A percentile compares a stretch with the other conserved stretches of the same genome.
Evolutionary conservation across 108 stramenopile species (phyloP).

Genomic region (Fragilariopsis cylindrus): DNA sequence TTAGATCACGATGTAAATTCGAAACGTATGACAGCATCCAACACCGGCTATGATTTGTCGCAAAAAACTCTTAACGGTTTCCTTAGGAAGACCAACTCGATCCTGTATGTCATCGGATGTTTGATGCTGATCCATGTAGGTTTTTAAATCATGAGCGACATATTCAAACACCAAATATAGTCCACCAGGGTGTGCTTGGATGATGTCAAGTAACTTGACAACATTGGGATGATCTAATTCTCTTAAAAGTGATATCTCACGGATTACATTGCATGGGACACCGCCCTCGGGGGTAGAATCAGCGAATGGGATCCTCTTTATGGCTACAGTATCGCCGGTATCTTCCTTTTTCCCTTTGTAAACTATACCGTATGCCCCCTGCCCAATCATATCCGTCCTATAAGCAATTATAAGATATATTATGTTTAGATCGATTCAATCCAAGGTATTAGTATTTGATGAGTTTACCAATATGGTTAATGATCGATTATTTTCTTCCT

Average conservation of each 20-base stretch:
- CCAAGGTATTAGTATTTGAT: too few species aligned
- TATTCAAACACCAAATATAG: conserved; percentile 89
- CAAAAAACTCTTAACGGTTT: conserved; percentile 73
- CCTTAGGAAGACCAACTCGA: conserved; percentile 66
- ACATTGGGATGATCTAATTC: conserved; percentile 88
- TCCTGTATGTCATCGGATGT: conserved; percentile 70
- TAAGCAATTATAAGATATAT: conserved; percentile 11
- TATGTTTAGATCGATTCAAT: too few species aligned
- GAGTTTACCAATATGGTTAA: background rate
- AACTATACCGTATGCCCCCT: conserved; percentile 99
- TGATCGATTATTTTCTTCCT: background rate
- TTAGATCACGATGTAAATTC: conserved; percentile 93
- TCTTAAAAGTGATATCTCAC: conserved; percentile 84
- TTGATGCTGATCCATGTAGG: conserved; percentile 79
- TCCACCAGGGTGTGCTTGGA: conserved; percentile 77
- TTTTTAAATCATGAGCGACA: conserved; percentile 83
- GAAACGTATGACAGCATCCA: conserved; percentile 85
- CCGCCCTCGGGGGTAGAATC: conserved; percentile 87
- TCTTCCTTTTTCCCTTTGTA: conserved; percentile 92
- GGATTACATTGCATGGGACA: conserved; percentile 89
- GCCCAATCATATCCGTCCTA: conserved; percentile 97
- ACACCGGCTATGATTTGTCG: conserved; percentile 85
- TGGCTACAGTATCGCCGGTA: conserved; percentile 80
- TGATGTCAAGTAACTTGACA: conserved; percentile 75
- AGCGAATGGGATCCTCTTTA: conserved; percentile 89